phyloP scores from a whole-genome alignment of 2,329 filamentous ascomycete species.

The Tolypocladium capitatum region DNA sequence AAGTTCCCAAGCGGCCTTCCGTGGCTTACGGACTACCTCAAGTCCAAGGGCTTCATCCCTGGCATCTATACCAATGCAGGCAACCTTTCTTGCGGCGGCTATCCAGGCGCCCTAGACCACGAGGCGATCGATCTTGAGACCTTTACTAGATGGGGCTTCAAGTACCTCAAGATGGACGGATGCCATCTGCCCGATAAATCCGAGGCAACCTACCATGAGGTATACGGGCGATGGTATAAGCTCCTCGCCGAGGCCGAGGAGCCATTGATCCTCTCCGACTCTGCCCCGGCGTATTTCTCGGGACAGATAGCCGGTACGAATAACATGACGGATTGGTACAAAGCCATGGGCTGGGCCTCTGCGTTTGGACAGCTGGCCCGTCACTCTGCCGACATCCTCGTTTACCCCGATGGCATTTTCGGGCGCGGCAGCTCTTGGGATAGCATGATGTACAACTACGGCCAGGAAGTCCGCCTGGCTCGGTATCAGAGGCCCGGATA shows the following conservation, averaged over 20 bases:
- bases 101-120: conserved; percentile 25
- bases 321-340: conserved; percentile 29
- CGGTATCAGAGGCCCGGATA: conserved; percentile 24
- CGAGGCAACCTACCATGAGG: conserved; percentile 9
- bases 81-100: conserved; percentile 28
- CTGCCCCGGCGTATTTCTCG: conserved; percentile 31
- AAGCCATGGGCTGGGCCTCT: conserved; percentile 29
- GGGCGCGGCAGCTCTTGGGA: conserved; percentile 22
- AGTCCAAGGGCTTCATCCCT: conserved; percentile 25
- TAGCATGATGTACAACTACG: conserved; percentile 34
- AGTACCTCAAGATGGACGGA: conserved; percentile 26
- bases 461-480: conserved; percentile 25
- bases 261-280: conserved; percentile 30
- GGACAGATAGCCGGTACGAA: conserved; percentile 1
- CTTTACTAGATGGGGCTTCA: conserved; percentile 23
- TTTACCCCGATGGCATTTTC: conserved; percentile 21
- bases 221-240: conserved; percentile 29
- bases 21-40: conserved; percentile 25
- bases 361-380: conserved; percentile 27
- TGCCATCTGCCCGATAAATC: conserved; percentile 19
- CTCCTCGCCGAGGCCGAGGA: conserved; percentile 20
- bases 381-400: conserved; percentile 28
- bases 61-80: conserved; percentile 33
- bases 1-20: conserved; percentile 29
- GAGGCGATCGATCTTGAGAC: conserved; percentile 28